A percentile compares a stretch with the other conserved stretches of the same genome.
phyloP scores from a whole-genome alignment of 2,329 filamentous ascomycete species.

The Colletotrichum sp. region DNA sequence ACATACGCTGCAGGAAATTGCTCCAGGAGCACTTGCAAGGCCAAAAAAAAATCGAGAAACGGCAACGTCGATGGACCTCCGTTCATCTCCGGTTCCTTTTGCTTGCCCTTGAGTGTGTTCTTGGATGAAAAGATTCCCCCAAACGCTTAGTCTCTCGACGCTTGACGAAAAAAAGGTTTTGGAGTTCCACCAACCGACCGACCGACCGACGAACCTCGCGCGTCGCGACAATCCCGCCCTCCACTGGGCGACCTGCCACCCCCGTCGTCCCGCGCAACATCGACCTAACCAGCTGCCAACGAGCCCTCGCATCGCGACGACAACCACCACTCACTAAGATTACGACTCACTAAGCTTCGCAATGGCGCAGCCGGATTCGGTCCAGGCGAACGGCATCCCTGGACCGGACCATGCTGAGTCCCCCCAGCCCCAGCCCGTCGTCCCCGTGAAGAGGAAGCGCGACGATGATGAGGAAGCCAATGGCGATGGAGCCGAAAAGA shows the following conservation, averaged over 20 bases:
- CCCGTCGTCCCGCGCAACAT: slow-evolving; percentile 21
- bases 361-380: slow-evolving; percentile 48
- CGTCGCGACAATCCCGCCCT: slow-evolving; percentile 25
- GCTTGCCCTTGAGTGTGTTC: slow-evolving; percentile 16
- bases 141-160: slow-evolving; percentile 33
- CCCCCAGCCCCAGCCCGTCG: slow-evolving; percentile 34
- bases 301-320: slow-evolving; percentile 3
- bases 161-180: slow-evolving; percentile 40
- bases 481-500: slow-evolving; percentile 27
- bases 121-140: slow-evolving; percentile 34
- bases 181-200: slow-evolving; percentile 41
- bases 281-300: not conserved
- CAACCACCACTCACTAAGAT: not conserved
- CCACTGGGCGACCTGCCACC: slow-evolving; percentile 19
- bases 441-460: slow-evolving; percentile 64
- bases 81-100: slow-evolving; percentile 19
- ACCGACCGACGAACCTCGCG: slow-evolving; percentile 23
- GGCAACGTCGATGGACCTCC: slow-evolving; percentile 14
- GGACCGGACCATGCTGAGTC: slow-evolving; percentile 37
- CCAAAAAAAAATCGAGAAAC: slow-evolving; percentile 7
- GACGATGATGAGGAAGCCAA: slow-evolving; percentile 48
- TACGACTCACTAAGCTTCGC: slow-evolving; percentile 13
- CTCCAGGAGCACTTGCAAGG: slow-evolving; percentile 16
- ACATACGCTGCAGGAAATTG: slow-evolving; percentile 27
- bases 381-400: slow-evolving; percentile 46